These are phyloP conservation scores for Erucastrum elatum DNA, from an alignment of 345 rosid genomes.

Conservation along the genomic window DNA sequence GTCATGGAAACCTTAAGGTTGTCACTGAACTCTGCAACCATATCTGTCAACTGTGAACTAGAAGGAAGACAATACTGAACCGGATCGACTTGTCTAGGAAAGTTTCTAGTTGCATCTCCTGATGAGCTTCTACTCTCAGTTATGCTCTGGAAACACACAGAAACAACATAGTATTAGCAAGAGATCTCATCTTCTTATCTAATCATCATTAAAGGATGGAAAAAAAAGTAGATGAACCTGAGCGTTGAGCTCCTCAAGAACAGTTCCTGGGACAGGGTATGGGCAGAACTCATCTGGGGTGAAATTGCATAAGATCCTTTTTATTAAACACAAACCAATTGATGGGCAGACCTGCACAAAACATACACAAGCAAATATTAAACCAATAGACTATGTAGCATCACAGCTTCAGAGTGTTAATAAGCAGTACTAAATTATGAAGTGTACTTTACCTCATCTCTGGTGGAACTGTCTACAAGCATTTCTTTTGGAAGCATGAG, in stretches of 20 bases:
- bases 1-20: constrained; percentile 40
- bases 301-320: constrained; percentile 88
- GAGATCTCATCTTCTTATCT: not conserved
- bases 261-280: constrained; percentile 82
- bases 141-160: constrained; percentile 48
- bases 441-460: constrained; percentile 62
- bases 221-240: constrained; percentile 57
- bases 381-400: not conserved
- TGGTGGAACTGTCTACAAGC: constrained; percentile 65
- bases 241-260: constrained; percentile 77
- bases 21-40: constrained; percentile 59
- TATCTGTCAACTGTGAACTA: constrained; percentile 54
- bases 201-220: not conserved
- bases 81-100: constrained; percentile 67
- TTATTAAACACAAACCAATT: constrained; percentile 63
- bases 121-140: constrained; percentile 56
- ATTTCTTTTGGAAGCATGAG: constrained; percentile 98
- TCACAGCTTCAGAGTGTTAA: not conserved
- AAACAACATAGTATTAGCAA: constrained; percentile 1
- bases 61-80: constrained; percentile 64
- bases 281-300: constrained; percentile 97
- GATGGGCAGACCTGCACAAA: constrained; percentile 78
- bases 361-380: constrained; percentile 3
- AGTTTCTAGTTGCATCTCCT: constrained; percentile 50
- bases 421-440: constrained; percentile 12